Evolutionary conservation across 139 green algal species (phyloP).

Genomic region (Asterochloris sp.): DNA sequence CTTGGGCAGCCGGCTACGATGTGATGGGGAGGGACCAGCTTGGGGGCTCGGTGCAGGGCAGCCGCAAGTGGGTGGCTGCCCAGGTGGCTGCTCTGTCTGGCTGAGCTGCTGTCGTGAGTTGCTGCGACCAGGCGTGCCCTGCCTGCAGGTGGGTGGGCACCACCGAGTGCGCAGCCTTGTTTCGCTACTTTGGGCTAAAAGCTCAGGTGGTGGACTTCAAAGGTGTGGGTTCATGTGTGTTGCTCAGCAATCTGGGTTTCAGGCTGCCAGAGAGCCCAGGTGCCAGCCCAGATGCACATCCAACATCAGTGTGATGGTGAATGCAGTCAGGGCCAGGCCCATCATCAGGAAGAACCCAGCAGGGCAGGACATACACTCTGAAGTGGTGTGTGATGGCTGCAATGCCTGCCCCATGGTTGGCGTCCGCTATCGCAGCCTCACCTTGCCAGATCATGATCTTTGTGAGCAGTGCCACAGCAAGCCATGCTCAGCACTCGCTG

Average conservation of each 20-base stretch:
- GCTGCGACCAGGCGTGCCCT: slow-evolving; percentile 24
- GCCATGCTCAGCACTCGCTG: neutral
- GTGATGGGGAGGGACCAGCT: slow-evolving; percentile 45
- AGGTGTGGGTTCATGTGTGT: neutral
- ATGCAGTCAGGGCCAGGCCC: neutral
- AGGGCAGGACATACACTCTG: slow-evolving; percentile 11
- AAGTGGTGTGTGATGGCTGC: slow-evolving; percentile 30
- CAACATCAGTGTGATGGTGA: no score
- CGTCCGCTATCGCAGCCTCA: slow-evolving; percentile 4
- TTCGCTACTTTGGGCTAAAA: slow-evolving; percentile 65
- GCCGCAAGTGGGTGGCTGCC: neutral
- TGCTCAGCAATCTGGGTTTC: no score
- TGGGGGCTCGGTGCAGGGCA: slow-evolving; percentile 15
- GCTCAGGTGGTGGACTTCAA: slow-evolving; percentile 78
- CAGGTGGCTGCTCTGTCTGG: no score
- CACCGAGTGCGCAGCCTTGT: slow-evolving; percentile 71
- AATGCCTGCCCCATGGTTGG: slow-evolving; percentile 17
- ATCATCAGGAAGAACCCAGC: neutral
- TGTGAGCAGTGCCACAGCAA: slow-evolving; percentile 1
- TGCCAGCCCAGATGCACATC: no score
- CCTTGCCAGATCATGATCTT: neutral
- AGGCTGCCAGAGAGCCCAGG: no score
- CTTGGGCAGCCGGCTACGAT: slow-evolving; percentile 56
- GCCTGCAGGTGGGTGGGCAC: slow-evolving; percentile 66
- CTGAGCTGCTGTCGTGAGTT: no score